Conservation (phyloP, 768 basidiomycete genomes). For the Phlebiopsis flavidoalba region DNA sequence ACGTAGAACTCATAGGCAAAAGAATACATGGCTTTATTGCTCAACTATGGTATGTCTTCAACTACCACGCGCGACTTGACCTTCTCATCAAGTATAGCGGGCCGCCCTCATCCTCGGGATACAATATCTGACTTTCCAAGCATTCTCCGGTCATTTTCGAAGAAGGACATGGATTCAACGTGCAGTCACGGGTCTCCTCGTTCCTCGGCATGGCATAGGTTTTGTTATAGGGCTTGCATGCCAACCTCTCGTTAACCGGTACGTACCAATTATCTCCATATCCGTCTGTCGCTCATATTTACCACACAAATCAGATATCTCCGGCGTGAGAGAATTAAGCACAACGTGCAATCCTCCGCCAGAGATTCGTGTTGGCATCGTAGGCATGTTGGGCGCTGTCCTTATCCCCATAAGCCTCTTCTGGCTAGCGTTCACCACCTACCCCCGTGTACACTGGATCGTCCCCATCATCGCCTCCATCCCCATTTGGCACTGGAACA, state of each 20-base stretch:
- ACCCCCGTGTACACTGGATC: slow-evolving; percentile 41
- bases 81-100: slow-evolving; percentile 19
- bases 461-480: slow-evolving; percentile 39
- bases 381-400: slow-evolving; percentile 58
- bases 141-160: slow-evolving; percentile 46
- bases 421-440: slow-evolving; percentile 54
- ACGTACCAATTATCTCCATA: not conserved
- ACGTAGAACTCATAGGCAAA: slow-evolving; percentile 51
- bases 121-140: slow-evolving; percentile 47
- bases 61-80: slow-evolving; percentile 3
- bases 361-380: slow-evolving; percentile 57
- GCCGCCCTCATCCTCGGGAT: slow-evolving; percentile 37
- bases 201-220: slow-evolving; percentile 47
- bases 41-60: slow-evolving; percentile 57
- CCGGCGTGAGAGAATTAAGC: slow-evolving; percentile 33
- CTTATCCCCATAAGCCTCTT: slow-evolving; percentile 42
- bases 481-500: slow-evolving; percentile 50
- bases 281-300: not conserved
- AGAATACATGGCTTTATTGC: slow-evolving; percentile 70
- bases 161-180: slow-evolving; percentile 42
- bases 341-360: slow-evolving; percentile 55
- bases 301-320: not conserved
- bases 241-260: slow-evolving; percentile 43
- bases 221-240: slow-evolving; percentile 35
- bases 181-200: slow-evolving; percentile 40